These are phyloP conservation scores for Podila verticillata DNA, from an alignment of 192 early-diverging fungal genomes.

Conservation along the genomic window DNA sequence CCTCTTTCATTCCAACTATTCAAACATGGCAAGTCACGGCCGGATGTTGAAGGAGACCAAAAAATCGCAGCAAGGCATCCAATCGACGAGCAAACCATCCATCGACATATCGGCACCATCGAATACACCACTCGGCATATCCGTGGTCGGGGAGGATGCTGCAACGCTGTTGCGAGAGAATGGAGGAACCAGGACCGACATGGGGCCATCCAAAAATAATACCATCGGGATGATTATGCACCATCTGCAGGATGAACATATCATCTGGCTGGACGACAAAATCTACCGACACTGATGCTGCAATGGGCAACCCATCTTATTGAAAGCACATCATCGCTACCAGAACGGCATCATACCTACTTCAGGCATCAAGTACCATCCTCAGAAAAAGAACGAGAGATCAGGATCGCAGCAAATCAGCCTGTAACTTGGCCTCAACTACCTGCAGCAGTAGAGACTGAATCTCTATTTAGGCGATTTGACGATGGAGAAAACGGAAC, in stretches of 20 bases:
- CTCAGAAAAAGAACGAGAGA: too few species aligned
- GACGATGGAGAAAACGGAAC: not conserved
- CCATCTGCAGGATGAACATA: too few species aligned
- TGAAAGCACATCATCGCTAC: not conserved
- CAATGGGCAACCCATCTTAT: not conserved
- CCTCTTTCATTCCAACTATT: conserved; percentile 1
- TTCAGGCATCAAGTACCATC: too few species aligned
- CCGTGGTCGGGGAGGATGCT: not conserved
- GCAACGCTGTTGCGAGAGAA: too few species aligned
- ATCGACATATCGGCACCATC: conserved; percentile 1
- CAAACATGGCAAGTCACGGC: conserved; percentile 5
- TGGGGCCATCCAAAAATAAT: too few species aligned
- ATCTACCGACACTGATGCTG: too few species aligned
- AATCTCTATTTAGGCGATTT: not conserved
- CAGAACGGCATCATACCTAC: not conserved
- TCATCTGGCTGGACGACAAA: too few species aligned
- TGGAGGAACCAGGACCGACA: not conserved
- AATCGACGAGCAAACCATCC: not conserved
- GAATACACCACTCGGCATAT: not conserved
- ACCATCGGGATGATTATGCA: too few species aligned
- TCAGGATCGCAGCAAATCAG: too few species aligned
- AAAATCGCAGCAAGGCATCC: not conserved
- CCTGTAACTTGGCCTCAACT: too few species aligned
- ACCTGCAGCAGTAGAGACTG: too few species aligned
- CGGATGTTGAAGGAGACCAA: not conserved